phyloP scores from a whole-genome alignment of 305 asterid species.

The Plantago coronopus region DNA sequence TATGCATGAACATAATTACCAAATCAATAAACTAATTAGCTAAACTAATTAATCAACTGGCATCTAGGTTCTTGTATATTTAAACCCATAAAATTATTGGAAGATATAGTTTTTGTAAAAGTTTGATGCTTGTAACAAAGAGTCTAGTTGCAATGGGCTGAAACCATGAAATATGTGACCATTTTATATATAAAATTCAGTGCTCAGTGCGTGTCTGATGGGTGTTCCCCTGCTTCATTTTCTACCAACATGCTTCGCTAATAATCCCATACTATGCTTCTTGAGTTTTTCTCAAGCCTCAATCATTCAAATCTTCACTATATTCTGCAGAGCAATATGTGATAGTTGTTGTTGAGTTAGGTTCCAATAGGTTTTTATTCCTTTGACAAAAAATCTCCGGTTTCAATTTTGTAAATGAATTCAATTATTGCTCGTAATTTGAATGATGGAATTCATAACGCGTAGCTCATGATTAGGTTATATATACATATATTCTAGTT shows the following conservation, averaged over 20 bases:
- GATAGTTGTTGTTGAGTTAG: too few relatives aligned
- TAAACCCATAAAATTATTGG: not conserved
- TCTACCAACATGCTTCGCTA: conserved; percentile 26
- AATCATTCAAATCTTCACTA: too few relatives aligned
- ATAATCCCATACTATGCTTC: not conserved
- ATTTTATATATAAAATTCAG: conserved; percentile 10
- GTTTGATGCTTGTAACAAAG: not conserved
- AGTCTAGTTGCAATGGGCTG: conserved; percentile 31
- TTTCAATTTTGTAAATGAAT: too few relatives aligned
- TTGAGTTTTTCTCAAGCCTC: too few relatives aligned
- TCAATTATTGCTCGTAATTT: too few relatives aligned
- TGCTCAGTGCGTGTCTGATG: conserved; percentile 25
- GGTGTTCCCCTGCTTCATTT: conserved; percentile 29
- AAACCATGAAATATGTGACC: conserved; percentile 17
- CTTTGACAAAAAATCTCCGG: too few relatives aligned
- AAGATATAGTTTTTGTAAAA: not conserved
- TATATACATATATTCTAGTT: too few relatives aligned
- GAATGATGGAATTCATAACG: too few relatives aligned
- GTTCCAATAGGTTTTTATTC: too few relatives aligned
- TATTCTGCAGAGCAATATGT: too few relatives aligned
- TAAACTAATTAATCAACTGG: not conserved
- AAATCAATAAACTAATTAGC: not conserved
- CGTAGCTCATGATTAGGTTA: too few relatives aligned
- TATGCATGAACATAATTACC: conserved; percentile 4
- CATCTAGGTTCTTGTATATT: conserved; percentile 3